phyloP scores from a whole-genome alignment of 495 filamentous ascomycete species.

The Penicillium verhagenii region DNA sequence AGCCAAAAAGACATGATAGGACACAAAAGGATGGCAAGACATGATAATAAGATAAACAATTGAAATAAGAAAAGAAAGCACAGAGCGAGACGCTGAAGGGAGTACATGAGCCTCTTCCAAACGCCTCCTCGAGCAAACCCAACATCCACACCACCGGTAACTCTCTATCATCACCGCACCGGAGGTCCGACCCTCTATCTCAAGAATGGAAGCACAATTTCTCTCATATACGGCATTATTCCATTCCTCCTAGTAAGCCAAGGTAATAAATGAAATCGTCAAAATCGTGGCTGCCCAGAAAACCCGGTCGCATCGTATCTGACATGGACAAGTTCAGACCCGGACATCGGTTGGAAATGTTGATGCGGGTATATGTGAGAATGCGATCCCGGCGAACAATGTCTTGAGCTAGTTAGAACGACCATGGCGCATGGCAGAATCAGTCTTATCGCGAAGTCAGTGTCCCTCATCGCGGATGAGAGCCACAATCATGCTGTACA shows the following conservation, averaged over 20 bases:
- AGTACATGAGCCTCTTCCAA: conserved; percentile 13
- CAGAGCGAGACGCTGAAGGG: conserved; percentile 14
- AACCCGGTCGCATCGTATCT: conserved; percentile 1
- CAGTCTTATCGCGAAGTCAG: conserved; percentile 52
- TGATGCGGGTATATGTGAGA: not conserved
- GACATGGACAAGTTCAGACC: not conserved
- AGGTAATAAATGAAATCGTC: conserved; percentile 7
- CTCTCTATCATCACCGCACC: conserved; percentile 17
- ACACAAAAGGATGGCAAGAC: conserved; percentile 31
- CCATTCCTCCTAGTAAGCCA: conserved; percentile 9
- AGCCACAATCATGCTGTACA: conserved; percentile 99
- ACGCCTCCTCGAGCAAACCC: conserved; percentile 6
- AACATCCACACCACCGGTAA: conserved; percentile 10
- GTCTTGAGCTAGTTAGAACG: conserved; percentile 22
- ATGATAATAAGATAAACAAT: too few species aligned
- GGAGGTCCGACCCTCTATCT: conserved; percentile 15
- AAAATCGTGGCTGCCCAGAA: conserved; percentile 5
- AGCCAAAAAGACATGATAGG: conserved; percentile 32
- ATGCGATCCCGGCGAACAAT: not conserved
- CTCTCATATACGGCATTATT: conserved; percentile 12
- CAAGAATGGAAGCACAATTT: conserved; percentile 16
- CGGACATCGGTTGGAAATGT: not conserved
- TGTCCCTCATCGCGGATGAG: conserved; percentile 93
- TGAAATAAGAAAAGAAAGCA: conserved; percentile 16
- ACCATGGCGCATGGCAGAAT: conserved; percentile 44